Evolutionary conservation across 1,284 basidiomycete genomes (phyloP).

Genomic region (Trichosporon ovoides): DNA sequence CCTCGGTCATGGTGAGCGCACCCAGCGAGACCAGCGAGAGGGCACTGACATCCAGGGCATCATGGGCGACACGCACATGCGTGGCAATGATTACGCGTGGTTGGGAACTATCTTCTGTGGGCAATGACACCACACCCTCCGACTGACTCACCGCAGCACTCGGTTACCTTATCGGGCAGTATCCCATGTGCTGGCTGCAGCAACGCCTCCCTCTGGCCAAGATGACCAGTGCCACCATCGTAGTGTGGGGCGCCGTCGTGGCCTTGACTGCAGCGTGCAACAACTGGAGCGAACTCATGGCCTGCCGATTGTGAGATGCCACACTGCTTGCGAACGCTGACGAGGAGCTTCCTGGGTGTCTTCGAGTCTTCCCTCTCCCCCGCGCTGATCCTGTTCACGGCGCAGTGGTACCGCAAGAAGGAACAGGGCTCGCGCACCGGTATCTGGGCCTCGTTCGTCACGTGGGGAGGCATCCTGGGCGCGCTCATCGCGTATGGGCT

Average conservation of each 20-base stretch:
- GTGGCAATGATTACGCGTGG: conserved; percentile 16
- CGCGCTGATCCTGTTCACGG: conserved; percentile 22
- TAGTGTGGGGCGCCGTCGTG: conserved; percentile 20
- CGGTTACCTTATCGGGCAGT: conserved; percentile 25
- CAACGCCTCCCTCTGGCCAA: conserved; percentile 21
- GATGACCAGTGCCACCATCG: conserved; percentile 15
- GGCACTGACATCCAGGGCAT: too few relatives aligned
- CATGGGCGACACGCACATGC: too few relatives aligned
- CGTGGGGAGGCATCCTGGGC: conserved; percentile 23
- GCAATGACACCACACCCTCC: not conserved
- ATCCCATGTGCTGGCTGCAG: conserved; percentile 23
- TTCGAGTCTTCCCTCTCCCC: conserved; percentile 17
- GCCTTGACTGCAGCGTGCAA: conserved; percentile 21
- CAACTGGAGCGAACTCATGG: conserved; percentile 21
- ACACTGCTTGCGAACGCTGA: not conserved
- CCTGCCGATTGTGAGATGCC: conserved; percentile 19
- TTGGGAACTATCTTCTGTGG: conserved; percentile 23
- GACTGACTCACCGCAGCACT: conserved; percentile 14
- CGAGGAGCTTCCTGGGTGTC: conserved; percentile 14
- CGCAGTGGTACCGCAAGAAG: conserved; percentile 20
- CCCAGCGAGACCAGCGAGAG: not conserved
- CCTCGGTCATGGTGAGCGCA: conserved; percentile 11
- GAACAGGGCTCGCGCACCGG: conserved; percentile 18
- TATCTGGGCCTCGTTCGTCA: conserved; percentile 22
- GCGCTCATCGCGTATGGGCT: conserved; percentile 22